Evolutionary conservation across 2,329 filamentous ascomycete genomes (phyloP), one percentile per base, ranked within the genome.

Genomic region (Fusarium papillatum): DNA sequence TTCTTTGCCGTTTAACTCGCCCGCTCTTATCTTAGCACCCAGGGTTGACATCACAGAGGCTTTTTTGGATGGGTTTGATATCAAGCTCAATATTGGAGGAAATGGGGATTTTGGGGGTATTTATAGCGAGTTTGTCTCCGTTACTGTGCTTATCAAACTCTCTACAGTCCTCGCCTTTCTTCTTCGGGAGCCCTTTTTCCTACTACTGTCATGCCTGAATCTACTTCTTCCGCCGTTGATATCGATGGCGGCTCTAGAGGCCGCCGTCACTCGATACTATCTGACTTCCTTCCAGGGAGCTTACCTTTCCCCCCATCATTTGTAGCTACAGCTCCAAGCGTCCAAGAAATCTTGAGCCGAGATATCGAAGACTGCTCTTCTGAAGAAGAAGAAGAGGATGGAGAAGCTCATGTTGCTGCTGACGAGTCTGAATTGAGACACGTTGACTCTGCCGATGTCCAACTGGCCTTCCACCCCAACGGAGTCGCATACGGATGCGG

Each of bases 361-460:
- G 77, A 79, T 13, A 79, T 79, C 11, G 75, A 70, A 16, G 77
- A 79, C 0, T 79, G 77, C 57, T 79, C 77, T 1, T 79, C 77
- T 4, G 69, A 62, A 1, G 77, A 75, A 11, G 77, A 76, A 6
- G 48, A 73, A 9, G 38, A 34, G 31, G 63, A 75, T 19, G 50
- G 69, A 36, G 73, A 79, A 57, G 60, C 36, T 2, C 50, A 67
- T 14, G 24, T 39, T 29, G 17, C 19, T n/a, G n/a, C n/a, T 29
- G 55, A 38, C 9, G 71, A 70, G 1, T 50, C 76, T 2, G 75
- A 76, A 3, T 69, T 62, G 1, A 46, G 69, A 19, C 64, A 57
- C 2, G 57, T 66, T 17, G 55, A 72, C 1, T 24, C 64, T 6
- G 24, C 60, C 13, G 75, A 79, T 1, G 48, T 71, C 0, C 75